Evolutionary conservation across 805 yeast genomes (phyloP).

Genomic region (Ascoidea tarda): DNA sequence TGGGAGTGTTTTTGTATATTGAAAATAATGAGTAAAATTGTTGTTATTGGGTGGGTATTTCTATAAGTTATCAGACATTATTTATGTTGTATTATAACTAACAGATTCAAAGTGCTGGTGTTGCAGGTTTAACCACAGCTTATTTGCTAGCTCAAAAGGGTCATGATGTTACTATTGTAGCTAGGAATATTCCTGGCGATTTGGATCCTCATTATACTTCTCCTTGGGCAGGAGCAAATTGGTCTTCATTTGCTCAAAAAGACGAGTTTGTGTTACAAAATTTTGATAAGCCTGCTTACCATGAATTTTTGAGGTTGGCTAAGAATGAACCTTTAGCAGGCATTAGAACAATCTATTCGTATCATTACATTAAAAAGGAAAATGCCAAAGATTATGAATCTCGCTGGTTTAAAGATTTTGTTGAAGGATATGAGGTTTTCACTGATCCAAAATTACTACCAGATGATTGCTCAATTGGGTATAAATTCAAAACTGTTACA

Average conservation of each 20-base stretch:
- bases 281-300: conserved; percentile 35
- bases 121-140: conserved; percentile 42
- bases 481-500: conserved; percentile 37
- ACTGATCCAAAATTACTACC: conserved; percentile 18
- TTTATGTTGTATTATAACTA: too few relatives aligned
- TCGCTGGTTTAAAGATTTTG: conserved; percentile 39
- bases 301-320: conserved; percentile 30
- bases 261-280: conserved; percentile 24
- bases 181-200: conserved; percentile 43
- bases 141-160: conserved; percentile 24
- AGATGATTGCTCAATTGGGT: conserved; percentile 24
- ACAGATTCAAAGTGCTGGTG: conserved; percentile 27
- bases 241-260: conserved; percentile 42
- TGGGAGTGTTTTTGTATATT: too few relatives aligned
- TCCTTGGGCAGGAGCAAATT: conserved; percentile 63
- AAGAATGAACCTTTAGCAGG: conserved; percentile 35
- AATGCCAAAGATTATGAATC: conserved; percentile 12
- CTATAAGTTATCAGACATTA: too few relatives aligned
- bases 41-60: too few relatives aligned
- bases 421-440: conserved; percentile 28
- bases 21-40: too few relatives aligned
- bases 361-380: conserved; percentile 9
- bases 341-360: conserved; percentile 17
- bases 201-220: conserved; percentile 37
- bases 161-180: conserved; percentile 28